Evolutionary conservation across 2,329 filamentous ascomycete genomes (phyloP).

Genomic region (Mollisiaceae sp.): DNA sequence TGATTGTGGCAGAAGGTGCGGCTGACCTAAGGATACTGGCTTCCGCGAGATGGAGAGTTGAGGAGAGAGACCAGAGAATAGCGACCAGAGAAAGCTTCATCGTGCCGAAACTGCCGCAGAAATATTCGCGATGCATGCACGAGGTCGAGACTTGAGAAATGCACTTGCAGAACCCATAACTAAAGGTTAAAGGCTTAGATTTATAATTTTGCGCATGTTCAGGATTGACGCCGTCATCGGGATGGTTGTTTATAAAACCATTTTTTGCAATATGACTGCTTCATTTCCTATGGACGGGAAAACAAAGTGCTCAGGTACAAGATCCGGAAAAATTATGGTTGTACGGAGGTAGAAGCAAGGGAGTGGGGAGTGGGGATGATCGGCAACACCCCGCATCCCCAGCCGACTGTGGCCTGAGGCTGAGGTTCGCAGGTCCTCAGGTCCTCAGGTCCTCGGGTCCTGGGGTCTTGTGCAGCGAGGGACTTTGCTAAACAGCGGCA

Average conservation of each 20-base stretch:
- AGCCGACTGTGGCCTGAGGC: not conserved
- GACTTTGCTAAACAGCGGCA: too few species aligned
- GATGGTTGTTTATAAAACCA: not conserved
- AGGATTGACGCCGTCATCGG: too few species aligned
- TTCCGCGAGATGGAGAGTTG: not conserved
- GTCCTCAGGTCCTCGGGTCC: too few species aligned
- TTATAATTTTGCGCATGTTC: not conserved
- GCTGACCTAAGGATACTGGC: slow-evolving; percentile 11
- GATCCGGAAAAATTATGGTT: slow-evolving; percentile 7
- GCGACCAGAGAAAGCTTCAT: not conserved
- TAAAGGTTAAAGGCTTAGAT: not conserved
- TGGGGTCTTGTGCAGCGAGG: too few species aligned
- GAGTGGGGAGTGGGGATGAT: not conserved
- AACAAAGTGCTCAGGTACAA: not conserved
- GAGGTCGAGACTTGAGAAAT: not conserved
- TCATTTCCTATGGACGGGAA: not conserved
- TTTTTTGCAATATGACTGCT: not conserved
- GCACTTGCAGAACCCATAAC: not conserved
- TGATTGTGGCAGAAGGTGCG: slow-evolving; percentile 29
- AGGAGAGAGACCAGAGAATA: not conserved
- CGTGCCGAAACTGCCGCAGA: not conserved
- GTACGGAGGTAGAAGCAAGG: too few species aligned
- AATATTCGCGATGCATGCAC: not conserved
- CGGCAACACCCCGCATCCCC: slow-evolving; percentile 2
- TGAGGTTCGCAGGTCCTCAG: too few species aligned